phyloP scores from a whole-genome alignment of 2,329 filamentous ascomycete species.

The Rhinocladiella similis region DNA sequence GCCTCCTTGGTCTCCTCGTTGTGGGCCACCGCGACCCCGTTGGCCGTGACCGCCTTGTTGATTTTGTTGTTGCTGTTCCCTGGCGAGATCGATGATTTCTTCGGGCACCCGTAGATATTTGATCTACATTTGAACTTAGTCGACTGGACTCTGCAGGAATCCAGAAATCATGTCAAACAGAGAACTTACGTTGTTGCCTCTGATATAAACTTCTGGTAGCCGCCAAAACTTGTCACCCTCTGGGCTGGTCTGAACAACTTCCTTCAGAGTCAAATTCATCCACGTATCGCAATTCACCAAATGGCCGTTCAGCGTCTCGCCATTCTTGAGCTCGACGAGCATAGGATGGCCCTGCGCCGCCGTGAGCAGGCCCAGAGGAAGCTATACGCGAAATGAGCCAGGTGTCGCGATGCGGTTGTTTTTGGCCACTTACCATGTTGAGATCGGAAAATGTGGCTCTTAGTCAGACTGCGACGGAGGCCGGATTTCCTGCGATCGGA shows the following conservation, averaged over 20 bases:
- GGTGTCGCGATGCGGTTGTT: neutral
- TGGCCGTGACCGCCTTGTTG: constrained; percentile 32
- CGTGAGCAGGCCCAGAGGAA: constrained; percentile 78
- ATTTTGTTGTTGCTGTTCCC: constrained; percentile 75
- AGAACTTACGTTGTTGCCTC: constrained; percentile 84
- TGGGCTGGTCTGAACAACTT: constrained; percentile 93
- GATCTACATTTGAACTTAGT: constrained; percentile 61
- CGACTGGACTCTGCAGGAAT: neutral
- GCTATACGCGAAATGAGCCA: constrained; percentile 39
- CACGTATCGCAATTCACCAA: constrained; percentile 97
- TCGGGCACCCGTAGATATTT: constrained; percentile 97
- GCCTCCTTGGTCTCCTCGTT: constrained; percentile 37
- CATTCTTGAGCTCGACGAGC: constrained; percentile 96
- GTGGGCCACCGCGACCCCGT: constrained; percentile 42
- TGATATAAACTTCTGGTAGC: constrained; percentile 90
- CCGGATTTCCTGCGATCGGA: too few species aligned
- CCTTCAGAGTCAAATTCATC: constrained; percentile 98
- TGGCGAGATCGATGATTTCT: constrained; percentile 91
- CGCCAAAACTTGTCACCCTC: constrained; percentile 93
- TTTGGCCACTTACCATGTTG: neutral
- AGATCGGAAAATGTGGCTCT: neutral
- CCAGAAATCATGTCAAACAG: neutral
- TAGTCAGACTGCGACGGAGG: too few species aligned
- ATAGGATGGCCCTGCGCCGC: constrained; percentile 97
- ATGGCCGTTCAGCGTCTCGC: constrained; percentile 95